Base-by-base conservation (phyloP, 306 rosid genomes). In the Nissolia schottii region DNA sequence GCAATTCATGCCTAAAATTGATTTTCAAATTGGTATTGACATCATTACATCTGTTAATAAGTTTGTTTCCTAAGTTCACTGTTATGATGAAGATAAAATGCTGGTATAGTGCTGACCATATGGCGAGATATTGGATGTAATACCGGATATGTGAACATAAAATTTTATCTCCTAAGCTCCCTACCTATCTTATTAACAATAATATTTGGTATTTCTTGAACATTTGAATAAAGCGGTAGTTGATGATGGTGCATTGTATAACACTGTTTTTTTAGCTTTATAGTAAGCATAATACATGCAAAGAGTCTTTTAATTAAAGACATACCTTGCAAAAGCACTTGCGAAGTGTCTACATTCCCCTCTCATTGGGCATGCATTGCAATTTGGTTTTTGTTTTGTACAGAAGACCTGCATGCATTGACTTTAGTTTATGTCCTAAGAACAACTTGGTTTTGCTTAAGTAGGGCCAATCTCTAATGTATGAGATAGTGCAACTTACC, bases 341-440 rank as follows among this genome's bases (percentile, higher is more conserved):
- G 98, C 98, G 29, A 92, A 92, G 79, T 92, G 98, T 78, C 92
- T 85, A 70, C 98, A 92, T 77, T 92, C 98, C 76, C 95, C 96
- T 80, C 96, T 88, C 96, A 92, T 88, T 37, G 98, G 98, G 68
- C 98, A 92, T 27, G 98, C 86, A 77, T 92, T 92, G 63, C 98
- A 92, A 83, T 92, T 92, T 10, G 98, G 98, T 76, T 85, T 88
- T 81, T 69, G 85, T 92, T 92, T 92, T 12, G 96, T 86, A 71
- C 98, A 92, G 67, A 92, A 92, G 62, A 92, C 98, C 96, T 92
- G 88, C 78, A 63, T 46, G 86, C 71, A 55, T 76, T 46, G 18
- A 48, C 66, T 71, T 71, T 66, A 68, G 51, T 22, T 59, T 73
- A 13, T 35, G 25, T 71, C 45, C 66, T 58, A 63, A 65, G 71